Evolutionary conservation across 805 yeast species (phyloP), one percentile per base, ranked within the genome.

Genomic region (Wickerhamomyces strasburgensis): DNA sequence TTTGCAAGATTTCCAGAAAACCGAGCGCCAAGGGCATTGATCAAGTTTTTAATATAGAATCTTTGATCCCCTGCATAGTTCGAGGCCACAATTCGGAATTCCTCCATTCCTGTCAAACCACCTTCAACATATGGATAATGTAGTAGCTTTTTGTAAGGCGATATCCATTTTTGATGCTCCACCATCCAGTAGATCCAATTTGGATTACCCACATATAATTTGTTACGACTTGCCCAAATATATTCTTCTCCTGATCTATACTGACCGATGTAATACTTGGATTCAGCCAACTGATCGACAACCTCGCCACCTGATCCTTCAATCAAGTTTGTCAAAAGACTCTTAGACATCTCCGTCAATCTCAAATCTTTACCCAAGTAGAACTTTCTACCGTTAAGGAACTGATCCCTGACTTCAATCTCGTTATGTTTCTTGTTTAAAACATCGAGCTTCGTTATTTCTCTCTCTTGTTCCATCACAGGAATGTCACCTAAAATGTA

Each of bases 41-140:
- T 74, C 10, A 90, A 62, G 32, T 68, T 68, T 37, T 79, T 77
- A 25, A 93, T 60, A 49, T 86, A 90, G 27, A 66, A 62, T 29
- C 98, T 64, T 1, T 95, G 84, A 52, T 84, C 93, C 0, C 97
- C 97, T 16, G 83, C 73, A 53, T 84, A 88, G 50, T 87, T 86
- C 0, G 96, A 80, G 3, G 85, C 73, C 8, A 87, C 70, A 9
- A 87, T 72, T 4, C 68, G 62, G 27, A 77, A 57, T n/a, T 72
- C 68, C 13, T 62, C 61, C 66, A 83, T 73, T 5, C 68, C 76
- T 2, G 72, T 64, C 3, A 86, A 48, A 0, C 78, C 78, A 1
- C 56, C 64, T 16, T 57, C 54, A 24, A 65, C 64, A 5, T 68
- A 64, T 0, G 98, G 98, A 51, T 78, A 77, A 49, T 84, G 88